Evolutionary conservation across 225 moss, liverwort and hornwort genomes (phyloP), one percentile per base, ranked within the genome.

Genomic region (Polytrichum commune): DNA sequence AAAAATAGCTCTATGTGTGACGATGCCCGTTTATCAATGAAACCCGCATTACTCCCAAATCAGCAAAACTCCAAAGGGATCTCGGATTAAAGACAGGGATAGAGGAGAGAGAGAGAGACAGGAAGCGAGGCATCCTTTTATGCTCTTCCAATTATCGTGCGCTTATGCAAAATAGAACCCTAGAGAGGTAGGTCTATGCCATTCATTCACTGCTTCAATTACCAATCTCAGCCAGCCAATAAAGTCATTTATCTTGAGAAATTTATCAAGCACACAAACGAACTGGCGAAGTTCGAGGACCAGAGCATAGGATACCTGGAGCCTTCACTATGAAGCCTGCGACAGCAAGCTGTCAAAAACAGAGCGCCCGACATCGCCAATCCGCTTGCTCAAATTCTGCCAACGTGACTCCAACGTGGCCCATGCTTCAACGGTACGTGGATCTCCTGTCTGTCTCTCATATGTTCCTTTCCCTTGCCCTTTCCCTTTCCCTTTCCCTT

Each of bases 281-380:
- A 46, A 46, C 16, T 18, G 27, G 23, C 24, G 63, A 24, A 27
- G 18, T 63, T 63, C 27, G 25, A 5, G 63, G 28, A 18, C 18
- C 63, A 60, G 63, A 63, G 13, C 46, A 46, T 16, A 10, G 46
- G 3, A 13, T 46, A 78, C 73, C 73, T 68, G 28, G 68, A 75
- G 69, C 20, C 29, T 56, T 57, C 29, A 30, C 53, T 55, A 10
- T 67, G 71, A 22, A 74, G 70, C 67, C 66, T 78, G 70, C 78
- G 82, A 53, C 78, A 69, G 32, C 74, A 82, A 63, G 72, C 72
- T 63, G 75, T 70, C 72, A 72, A 29, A 35, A 82, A 58, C 60
- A 78, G 75, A 74, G 82, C 72, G 27, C 74, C 72, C 33, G 82
- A 75, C 78, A 82, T 81, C 27, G 74, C 30, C 23, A 53, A 46